phyloP scores from a whole-genome alignment of 139 green algal species.

The Chlorella sorokiniana region DNA sequence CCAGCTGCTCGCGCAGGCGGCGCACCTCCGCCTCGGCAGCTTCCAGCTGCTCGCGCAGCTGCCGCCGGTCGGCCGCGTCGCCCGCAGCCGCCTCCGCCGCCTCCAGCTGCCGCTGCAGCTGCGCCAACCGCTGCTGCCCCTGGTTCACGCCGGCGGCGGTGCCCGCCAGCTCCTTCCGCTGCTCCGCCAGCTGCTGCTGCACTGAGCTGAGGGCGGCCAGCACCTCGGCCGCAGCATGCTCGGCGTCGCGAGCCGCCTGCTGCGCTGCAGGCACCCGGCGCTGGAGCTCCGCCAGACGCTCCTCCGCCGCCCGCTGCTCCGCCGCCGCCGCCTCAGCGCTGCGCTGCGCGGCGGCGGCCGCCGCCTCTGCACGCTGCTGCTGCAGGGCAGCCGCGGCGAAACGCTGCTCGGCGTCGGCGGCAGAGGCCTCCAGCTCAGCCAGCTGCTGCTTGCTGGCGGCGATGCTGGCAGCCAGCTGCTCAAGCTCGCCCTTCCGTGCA shows the following conservation, averaged over 20 bases:
- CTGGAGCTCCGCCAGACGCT: slow-evolving; percentile 9
- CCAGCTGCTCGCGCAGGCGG: slow-evolving; percentile 7
- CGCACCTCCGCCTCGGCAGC: background rate
- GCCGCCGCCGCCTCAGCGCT: background rate
- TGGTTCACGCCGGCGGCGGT: background rate
- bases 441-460: slow-evolving; percentile 11
- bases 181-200: background rate
- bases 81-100: background rate
- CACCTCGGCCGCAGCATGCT: background rate
- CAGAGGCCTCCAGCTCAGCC: background rate
- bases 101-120: background rate
- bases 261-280: background rate
- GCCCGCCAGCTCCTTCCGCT: background rate
- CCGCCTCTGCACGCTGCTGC: background rate
- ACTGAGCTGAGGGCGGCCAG: background rate
- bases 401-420: background rate
- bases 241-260: background rate
- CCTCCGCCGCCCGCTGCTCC: background rate
- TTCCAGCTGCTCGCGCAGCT: background rate
- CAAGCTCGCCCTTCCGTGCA: background rate
- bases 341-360: background rate
- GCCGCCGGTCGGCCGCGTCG: background rate
- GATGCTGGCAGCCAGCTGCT: background rate
- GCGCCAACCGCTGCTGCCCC: background rate
- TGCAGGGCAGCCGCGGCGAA: background rate